These are phyloP conservation scores for Monoraphidium neglectum DNA, from an alignment of 139 green algal species.

Conservation along the genomic window DNA sequence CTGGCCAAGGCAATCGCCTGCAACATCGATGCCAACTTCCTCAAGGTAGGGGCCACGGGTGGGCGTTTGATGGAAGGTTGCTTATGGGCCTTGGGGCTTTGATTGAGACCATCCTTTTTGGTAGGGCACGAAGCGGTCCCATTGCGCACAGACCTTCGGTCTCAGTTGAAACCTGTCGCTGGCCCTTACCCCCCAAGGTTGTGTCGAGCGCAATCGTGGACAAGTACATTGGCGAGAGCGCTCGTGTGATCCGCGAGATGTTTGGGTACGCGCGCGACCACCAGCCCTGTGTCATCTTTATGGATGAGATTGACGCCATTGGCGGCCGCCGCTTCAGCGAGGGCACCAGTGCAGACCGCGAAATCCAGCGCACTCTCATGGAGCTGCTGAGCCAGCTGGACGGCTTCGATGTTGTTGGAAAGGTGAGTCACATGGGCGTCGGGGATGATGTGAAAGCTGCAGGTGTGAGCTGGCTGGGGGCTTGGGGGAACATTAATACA, in stretches of 20 bases:
- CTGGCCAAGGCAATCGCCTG: conserved; percentile 87
- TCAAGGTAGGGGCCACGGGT: conserved; percentile 76
- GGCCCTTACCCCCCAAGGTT: no score
- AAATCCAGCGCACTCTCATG: conserved; percentile 99
- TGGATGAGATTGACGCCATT: conserved; percentile 99
- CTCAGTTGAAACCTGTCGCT: no score
- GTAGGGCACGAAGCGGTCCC: no score
- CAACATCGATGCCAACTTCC: conserved; percentile 93
- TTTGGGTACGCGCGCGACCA: conserved; percentile 96
- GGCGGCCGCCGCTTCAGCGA: conserved; percentile 96
- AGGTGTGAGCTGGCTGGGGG: no score
- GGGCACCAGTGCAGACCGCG: conserved; percentile 95
- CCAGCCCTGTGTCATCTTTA: conserved; percentile 99
- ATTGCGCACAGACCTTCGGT: no score
- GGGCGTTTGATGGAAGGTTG: conserved; percentile 3
- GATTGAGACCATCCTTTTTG: no score
- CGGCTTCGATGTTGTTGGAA: conserved; percentile 97
- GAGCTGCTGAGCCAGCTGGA: conserved; percentile 99
- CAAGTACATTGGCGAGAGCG: conserved; percentile 99
- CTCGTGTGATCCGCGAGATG: conserved; percentile 98
- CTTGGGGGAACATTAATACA: no score
- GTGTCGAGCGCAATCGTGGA: conserved; percentile 97
- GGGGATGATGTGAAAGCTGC: no score
- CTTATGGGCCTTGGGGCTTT: not conserved
- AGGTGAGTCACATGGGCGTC: no score